These are phyloP conservation scores for Primulina eburnea DNA, from an alignment of 257 asterid species.

Conservation along the genomic window DNA sequence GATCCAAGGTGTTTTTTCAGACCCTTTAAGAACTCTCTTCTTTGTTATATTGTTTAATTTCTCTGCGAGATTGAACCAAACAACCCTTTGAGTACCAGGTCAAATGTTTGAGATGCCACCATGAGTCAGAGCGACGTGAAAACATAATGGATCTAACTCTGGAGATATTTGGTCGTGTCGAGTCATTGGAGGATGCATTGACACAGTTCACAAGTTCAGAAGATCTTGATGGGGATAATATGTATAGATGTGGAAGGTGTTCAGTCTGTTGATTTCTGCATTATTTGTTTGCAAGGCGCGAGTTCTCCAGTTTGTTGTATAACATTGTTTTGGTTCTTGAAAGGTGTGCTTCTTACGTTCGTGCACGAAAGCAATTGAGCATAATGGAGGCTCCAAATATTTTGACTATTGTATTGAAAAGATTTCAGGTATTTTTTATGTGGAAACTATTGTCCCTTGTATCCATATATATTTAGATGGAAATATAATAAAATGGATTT, in stretches of 20 bases:
- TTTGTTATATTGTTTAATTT: background rate
- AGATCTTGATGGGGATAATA: slow-evolving; percentile 88
- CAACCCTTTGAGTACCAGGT: slow-evolving; percentile 43
- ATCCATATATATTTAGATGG: background rate
- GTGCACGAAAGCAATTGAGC: slow-evolving; percentile 70
- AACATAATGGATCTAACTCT: slow-evolving; percentile 82
- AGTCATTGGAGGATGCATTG: slow-evolving; percentile 77
- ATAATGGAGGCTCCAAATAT: slow-evolving; percentile 84
- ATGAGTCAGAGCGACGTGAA: slow-evolving; percentile 68
- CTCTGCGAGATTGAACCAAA: slow-evolving; percentile 1
- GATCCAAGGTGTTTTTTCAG: slow-evolving; percentile 61
- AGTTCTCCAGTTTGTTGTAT: slow-evolving; percentile 5
- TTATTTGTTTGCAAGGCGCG: background rate
- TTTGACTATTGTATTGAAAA: slow-evolving; percentile 79
- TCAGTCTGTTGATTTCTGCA: slow-evolving; percentile 8
- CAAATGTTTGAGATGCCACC: slow-evolving; percentile 70
- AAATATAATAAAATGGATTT: too few species aligned
- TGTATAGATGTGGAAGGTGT: slow-evolving; percentile 80
- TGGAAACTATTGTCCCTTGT: background rate
- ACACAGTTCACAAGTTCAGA: slow-evolving; percentile 80
- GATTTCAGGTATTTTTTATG: slow-evolving; percentile 59
- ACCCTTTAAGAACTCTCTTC: background rate
- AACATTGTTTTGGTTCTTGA: slow-evolving; percentile 22
- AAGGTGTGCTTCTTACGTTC: slow-evolving; percentile 74
- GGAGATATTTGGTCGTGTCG: slow-evolving; percentile 81